Evolutionary conservation across 164 flowering plant species (phyloP).

Genomic region (Vitis rupestris): DNA sequence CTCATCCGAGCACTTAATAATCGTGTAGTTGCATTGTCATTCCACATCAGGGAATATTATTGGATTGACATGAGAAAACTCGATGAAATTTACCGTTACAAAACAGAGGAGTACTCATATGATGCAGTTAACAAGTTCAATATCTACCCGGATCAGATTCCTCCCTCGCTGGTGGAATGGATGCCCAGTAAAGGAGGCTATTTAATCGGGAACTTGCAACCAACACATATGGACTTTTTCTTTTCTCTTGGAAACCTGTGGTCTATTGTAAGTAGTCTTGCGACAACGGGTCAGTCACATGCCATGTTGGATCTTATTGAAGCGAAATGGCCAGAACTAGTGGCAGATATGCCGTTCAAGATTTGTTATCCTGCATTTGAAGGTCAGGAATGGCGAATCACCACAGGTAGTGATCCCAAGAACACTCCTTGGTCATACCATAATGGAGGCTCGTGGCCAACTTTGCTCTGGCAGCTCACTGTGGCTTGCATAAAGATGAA

Average conservation of each 20-base stretch:
- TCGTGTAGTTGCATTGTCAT: constrained; percentile 78
- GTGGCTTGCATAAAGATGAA: constrained; percentile 94
- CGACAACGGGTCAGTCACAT: constrained; percentile 75
- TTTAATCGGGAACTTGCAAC: constrained; percentile 86
- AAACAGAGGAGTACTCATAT: constrained; percentile 90
- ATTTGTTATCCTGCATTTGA: constrained; percentile 92
- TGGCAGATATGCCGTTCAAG: constrained; percentile 87
- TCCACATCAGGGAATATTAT: constrained; percentile 87
- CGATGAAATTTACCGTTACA: constrained; percentile 83
- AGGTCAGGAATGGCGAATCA: constrained; percentile 83
- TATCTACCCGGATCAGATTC: constrained; percentile 88
- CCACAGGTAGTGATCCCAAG: constrained; percentile 91
- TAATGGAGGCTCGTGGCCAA: constrained; percentile 95
- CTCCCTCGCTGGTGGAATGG: constrained; percentile 85
- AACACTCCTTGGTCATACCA: constrained; percentile 99
- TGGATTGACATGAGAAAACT: constrained; percentile 84
- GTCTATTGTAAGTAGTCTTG: constrained; percentile 76
- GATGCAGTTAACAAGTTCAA: constrained; percentile 96
- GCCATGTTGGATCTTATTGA: constrained; percentile 85
- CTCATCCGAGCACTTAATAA: constrained; percentile 71
- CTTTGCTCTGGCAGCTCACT: constrained; percentile 96
- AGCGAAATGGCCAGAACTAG: constrained; percentile 80
- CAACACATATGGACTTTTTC: constrained; percentile 96
- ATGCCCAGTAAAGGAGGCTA: constrained; percentile 89
- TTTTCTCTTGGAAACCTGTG: constrained; percentile 91